Base-by-base conservation (phyloP, 1,284 basidiomycete species). In the Rhodotorula sp. region DNA sequence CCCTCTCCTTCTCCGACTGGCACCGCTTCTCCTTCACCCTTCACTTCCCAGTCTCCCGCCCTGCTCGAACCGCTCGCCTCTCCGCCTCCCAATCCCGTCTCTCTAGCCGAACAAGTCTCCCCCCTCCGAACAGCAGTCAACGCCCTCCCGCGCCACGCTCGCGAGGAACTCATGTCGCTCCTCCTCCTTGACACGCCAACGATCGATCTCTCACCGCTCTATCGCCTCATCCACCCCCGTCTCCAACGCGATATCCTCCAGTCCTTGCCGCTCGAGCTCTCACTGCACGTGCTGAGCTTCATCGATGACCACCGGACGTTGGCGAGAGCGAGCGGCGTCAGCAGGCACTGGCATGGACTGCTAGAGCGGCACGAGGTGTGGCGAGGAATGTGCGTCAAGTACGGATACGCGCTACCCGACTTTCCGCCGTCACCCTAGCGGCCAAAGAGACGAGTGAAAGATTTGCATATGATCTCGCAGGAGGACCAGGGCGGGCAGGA, bases 231-330 rank as follows among this genome's bases (percentile, higher is more conserved):
- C 78, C 84, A 87, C 0, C 91, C 92, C 0, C 85, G 90, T 44
- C 86, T 97, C 74, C 89, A 90, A 77, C 87, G 91, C 10, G 94
- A 98, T 79, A 94, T 95, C 78, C 83, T 97, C 31, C 82, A 84
- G 8, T 87, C 89, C 37, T 83, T 98, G 1, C 95, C 95, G 0
- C 82, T 87, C 24, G 95, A 99, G 80, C 84, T 99, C 46, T 86
- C 88, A 0, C 81, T 96, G 34, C 87, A 93, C 77, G 86, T 95
- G 64, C 84, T 98, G 62, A 82, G 84, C 75, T 95, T 89, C 79
- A 84, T 98, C 59, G 88, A 94, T 73, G 90, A 94, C 59, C 89
- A 91, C 0, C 82, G 83, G 58, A 89, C 90, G 0, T 86, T 98
- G 9, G 84, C 87, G 0, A 82, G 90, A 11, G 89, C 89, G 0